Conservation (phyloP, 192 early-diverging fungal genomes). For the Globomyces pollinis-pini region DNA sequence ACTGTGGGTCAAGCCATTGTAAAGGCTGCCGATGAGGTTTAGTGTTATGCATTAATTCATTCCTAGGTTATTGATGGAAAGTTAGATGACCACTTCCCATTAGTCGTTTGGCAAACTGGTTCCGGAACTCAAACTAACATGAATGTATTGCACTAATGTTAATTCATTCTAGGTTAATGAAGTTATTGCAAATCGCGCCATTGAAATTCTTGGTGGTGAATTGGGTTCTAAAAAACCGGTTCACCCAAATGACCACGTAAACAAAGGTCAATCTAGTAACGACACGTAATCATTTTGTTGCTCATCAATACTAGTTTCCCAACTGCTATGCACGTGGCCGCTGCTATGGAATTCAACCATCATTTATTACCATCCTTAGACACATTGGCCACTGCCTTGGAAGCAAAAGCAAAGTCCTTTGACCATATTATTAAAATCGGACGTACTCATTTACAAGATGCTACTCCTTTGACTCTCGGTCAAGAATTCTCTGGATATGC, state of each 20-base stretch:
- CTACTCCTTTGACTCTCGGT: slow-evolving; percentile 93
- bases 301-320: no score
- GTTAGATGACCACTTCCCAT: slow-evolving; percentile 92
- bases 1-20: slow-evolving; percentile 82
- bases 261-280: slow-evolving; percentile 97
- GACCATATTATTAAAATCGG: slow-evolving; percentile 97
- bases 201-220: slow-evolving; percentile 82
- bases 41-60: no score
- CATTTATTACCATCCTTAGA: slow-evolving; percentile 81
- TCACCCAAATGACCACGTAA: slow-evolving; percentile 99
- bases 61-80: slow-evolving; percentile 89
- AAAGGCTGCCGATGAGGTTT: slow-evolving; percentile 81
- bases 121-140: slow-evolving; percentile 99
- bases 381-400: slow-evolving; percentile 69
- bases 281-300: slow-evolving; percentile 65
- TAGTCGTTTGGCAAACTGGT: slow-evolving; percentile 96
- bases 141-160: no score
- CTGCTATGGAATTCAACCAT: slow-evolving; percentile 64
- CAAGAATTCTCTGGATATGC: slow-evolving; percentile 98
- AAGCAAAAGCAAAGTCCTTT: slow-evolving; percentile 72
- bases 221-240: slow-evolving; percentile 90
- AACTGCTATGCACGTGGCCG: slow-evolving; percentile 99
- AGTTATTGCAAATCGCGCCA: slow-evolving; percentile 98
- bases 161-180: no score
- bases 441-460: slow-evolving; percentile 96